Evolutionary conservation across 306 rosid species (phyloP), one percentile per base, ranked within the genome.

Genomic region (Fagus sylvatica): DNA sequence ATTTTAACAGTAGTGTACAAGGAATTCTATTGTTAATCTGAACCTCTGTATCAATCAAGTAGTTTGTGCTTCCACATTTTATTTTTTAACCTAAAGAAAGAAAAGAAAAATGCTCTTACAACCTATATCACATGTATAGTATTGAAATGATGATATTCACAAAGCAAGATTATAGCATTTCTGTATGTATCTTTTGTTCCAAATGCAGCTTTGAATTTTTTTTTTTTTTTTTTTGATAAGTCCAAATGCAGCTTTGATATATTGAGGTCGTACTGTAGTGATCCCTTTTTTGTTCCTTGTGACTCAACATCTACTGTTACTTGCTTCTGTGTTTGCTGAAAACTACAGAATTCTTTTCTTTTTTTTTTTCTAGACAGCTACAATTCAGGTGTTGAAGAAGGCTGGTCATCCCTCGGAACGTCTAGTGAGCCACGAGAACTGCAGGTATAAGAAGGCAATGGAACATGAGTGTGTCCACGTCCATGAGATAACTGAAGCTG

Each of bases 381-480:
- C 89, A 66, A 85, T 94, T 80, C 98, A 94, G 83, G 36, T 90
- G 81, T 77, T 94, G 78, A 94, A 92, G 91, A 92, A 89, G 77
- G 97, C 96, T 0, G 91, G 97, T 13, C 89, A 88, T 34, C 97
- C 98, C 68, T 94, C 95, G 1, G 97, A 90, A 78, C 88, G 94
- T 55, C 69, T 81, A 71, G 93, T 91, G 75, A 91, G 94, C 85
- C 98, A 94, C 67, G 93, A 91, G 71, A 88, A 94, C 48, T 92
- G 97, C 89, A 90, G 68, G 79, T 89, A 68, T 77, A 81, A 87
- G 67, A 88, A 88, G 68, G 88, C 94, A 41, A 77, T 60, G 70
- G 88, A 89, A 81, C 98, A 90, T 73, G 91, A 89, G 69, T 94
- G 98, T 28, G 87, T 89, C 54, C 93, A 88, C 71, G 90, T 91